Percentiles rank a stretch among this genome's conserved stretches.
phyloP scores from a whole-genome alignment of 192 early-diverging fungal genomes.

The Backusella liffmaniae region DNA sequence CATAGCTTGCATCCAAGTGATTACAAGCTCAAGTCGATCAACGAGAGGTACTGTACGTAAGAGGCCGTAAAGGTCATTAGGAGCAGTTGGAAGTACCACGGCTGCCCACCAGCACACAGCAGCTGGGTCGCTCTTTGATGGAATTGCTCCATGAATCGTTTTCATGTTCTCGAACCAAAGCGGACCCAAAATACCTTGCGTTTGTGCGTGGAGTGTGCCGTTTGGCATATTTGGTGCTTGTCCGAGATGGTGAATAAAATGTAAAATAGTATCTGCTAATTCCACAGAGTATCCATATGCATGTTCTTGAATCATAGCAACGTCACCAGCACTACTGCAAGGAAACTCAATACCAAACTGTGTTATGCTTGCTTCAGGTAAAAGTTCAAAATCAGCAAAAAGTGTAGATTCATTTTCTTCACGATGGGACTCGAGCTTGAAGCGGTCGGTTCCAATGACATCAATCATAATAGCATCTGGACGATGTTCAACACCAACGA shows the following conservation, averaged over 20 bases:
- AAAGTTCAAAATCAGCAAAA: slow-evolving; percentile 6
- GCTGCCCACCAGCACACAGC: slow-evolving; percentile 23
- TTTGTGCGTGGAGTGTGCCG: not conserved
- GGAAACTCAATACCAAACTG: slow-evolving; percentile 9
- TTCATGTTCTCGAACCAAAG: slow-evolving; percentile 16
- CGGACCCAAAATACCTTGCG: slow-evolving; percentile 14
- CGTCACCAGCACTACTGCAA: not conserved
- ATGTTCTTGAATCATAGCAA: slow-evolving; percentile 1
- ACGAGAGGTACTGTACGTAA: not conserved
- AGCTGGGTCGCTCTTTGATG: slow-evolving; percentile 8
- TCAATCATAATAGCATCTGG: slow-evolving; percentile 18
- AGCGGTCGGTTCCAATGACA: slow-evolving; percentile 14
- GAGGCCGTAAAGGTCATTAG: slow-evolving; percentile 4
- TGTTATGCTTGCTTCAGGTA: not conserved
- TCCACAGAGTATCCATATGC: not conserved
- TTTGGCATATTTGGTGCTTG: not conserved
- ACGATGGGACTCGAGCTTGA: slow-evolving; percentile 6
- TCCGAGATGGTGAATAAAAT: slow-evolving; percentile 7
- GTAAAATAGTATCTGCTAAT: slow-evolving; percentile 16
- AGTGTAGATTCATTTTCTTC: not conserved
- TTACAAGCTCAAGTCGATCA: slow-evolving; percentile 19
- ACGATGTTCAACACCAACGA: slow-evolving; percentile 17
- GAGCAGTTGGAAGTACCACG: slow-evolving; percentile 3
- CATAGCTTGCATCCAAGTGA: slow-evolving; percentile 13
- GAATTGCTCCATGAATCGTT: slow-evolving; percentile 11